phyloP scores from a whole-genome alignment of 148 eudicot genomes.

The Euryodendron excelsum region DNA sequence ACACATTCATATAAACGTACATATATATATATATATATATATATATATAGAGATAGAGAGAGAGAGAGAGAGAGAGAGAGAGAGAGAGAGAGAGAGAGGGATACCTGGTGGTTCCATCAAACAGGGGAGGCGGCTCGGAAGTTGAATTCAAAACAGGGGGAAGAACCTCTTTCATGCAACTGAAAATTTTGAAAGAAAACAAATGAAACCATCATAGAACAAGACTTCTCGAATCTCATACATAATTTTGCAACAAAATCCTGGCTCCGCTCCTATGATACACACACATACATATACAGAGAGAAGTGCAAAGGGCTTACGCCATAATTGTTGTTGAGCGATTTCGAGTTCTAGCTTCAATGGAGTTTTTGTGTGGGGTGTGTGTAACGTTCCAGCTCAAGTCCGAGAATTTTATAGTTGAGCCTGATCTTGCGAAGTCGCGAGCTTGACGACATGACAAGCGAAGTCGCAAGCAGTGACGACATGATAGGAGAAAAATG shows the following conservation, averaged over 20 bases:
- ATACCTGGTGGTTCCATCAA: constrained; percentile 69
- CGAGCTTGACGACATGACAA: not conserved
- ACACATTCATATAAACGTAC: no score
- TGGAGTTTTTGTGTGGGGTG: not conserved
- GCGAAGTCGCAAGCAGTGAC: no score
- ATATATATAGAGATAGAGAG: no score
- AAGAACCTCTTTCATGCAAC: constrained; percentile 9
- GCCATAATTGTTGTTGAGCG: not conserved
- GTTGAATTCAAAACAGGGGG: constrained; percentile 33
- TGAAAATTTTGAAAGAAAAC: constrained; percentile 19
- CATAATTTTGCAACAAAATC: no score
- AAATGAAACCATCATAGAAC: not conserved
- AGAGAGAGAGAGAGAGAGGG: not conserved
- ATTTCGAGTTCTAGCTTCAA: not conserved
- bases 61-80: no score
- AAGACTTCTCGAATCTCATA: not conserved
- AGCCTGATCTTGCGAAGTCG: not conserved
- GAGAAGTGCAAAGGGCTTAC: constrained; percentile 2
- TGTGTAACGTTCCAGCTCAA: not conserved
- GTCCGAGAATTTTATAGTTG: not conserved
- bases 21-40: no score
- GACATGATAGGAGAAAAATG: not conserved
- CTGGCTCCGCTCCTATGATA: no score
- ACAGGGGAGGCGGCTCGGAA: constrained; percentile 59
- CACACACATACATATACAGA: not conserved